These are phyloP conservation scores for Eurotiales sp. DNA, from an alignment of 2,329 filamentous ascomycete genomes.

Conservation along the genomic window DNA sequence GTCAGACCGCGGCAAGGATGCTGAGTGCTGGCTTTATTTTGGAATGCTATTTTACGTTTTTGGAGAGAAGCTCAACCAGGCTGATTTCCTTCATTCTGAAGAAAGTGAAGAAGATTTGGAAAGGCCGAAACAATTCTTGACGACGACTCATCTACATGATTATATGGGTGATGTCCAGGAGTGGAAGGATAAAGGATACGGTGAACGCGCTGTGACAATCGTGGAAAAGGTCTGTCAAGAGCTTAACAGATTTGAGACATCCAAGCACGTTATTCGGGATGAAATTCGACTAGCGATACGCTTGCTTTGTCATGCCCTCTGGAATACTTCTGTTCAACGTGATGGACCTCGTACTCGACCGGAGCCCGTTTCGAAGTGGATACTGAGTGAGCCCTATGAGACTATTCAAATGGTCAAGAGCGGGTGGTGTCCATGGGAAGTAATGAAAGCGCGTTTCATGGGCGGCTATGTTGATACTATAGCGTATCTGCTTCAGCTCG, in stretches of 20 bases:
- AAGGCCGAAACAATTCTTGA: conserved; percentile 1
- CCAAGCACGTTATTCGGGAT: not conserved
- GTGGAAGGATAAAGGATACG: conserved; percentile 16
- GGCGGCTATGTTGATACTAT: not conserved
- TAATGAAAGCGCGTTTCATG: not conserved
- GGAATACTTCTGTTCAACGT: conserved; percentile 1
- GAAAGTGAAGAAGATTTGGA: not conserved
- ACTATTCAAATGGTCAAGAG: not conserved
- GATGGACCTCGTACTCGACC: not conserved
- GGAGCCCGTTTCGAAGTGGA: not conserved
- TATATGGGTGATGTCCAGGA: conserved; percentile 13
- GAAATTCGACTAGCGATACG: conserved; percentile 1
- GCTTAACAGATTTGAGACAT: not conserved
- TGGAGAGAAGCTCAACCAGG: conserved; percentile 11
- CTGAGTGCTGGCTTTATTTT: conserved; percentile 17
- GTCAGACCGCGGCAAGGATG: not conserved
- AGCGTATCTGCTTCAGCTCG: conserved; percentile 8
- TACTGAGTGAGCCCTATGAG: not conserved
- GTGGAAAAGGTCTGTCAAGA: conserved; percentile 6
- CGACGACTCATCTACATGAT: conserved; percentile 12
- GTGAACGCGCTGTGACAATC: conserved; percentile 10
- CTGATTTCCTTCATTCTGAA: conserved; percentile 11
- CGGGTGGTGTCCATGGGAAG: conserved; percentile 8
- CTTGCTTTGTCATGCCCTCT: not conserved
- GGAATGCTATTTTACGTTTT: conserved; percentile 14